Percentiles rank a stretch among this genome's conserved stretches.
These are phyloP conservation scores for Hypoxylon lienhwacheense DNA, from an alignment of 495 filamentous ascomycete genomes.

Conservation along the genomic window DNA sequence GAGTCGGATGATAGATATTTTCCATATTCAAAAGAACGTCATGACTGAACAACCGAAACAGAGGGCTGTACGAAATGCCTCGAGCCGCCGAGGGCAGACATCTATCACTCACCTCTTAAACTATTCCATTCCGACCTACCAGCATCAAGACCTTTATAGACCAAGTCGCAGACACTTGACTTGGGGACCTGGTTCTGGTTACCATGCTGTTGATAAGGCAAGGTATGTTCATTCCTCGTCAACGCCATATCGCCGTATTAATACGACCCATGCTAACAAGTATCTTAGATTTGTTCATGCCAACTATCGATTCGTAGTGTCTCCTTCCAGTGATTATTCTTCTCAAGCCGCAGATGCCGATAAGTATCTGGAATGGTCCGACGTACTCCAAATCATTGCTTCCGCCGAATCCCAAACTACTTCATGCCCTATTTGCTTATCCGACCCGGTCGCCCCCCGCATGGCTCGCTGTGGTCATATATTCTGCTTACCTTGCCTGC, in stretches of 20 bases:
- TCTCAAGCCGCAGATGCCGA: slow-evolving; percentile 84
- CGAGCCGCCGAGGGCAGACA: slow-evolving; percentile 86
- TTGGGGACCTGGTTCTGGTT: slow-evolving; percentile 87
- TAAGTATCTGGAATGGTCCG: slow-evolving; percentile 85
- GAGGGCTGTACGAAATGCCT: slow-evolving; percentile 78
- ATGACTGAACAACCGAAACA: slow-evolving; percentile 27
- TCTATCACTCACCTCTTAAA: slow-evolving; percentile 97
- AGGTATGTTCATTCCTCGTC: slow-evolving; percentile 49
- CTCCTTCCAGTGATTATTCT: slow-evolving; percentile 75
- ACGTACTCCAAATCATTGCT: slow-evolving; percentile 86
- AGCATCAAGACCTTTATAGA: slow-evolving; percentile 58
- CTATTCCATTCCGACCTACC: slow-evolving; percentile 79
- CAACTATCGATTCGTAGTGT: slow-evolving; percentile 95
- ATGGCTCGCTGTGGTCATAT: slow-evolving; percentile 99
- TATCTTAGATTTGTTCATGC: slow-evolving; percentile 80
- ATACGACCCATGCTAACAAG: slow-evolving; percentile 18
- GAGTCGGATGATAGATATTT: slow-evolving; percentile 44
- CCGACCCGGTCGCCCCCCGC: slow-evolving; percentile 84
- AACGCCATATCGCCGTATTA: neutral
- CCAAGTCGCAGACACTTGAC: slow-evolving; percentile 65
- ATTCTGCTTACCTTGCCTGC: slow-evolving; percentile 90
- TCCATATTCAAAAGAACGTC: neutral
- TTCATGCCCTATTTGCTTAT: slow-evolving; percentile 92
- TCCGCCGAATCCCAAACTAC: slow-evolving; percentile 86
- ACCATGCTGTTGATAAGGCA: slow-evolving; percentile 90